Conservation (phyloP, 2,329 filamentous ascomycete species). For the Xylaria sp. region DNA sequence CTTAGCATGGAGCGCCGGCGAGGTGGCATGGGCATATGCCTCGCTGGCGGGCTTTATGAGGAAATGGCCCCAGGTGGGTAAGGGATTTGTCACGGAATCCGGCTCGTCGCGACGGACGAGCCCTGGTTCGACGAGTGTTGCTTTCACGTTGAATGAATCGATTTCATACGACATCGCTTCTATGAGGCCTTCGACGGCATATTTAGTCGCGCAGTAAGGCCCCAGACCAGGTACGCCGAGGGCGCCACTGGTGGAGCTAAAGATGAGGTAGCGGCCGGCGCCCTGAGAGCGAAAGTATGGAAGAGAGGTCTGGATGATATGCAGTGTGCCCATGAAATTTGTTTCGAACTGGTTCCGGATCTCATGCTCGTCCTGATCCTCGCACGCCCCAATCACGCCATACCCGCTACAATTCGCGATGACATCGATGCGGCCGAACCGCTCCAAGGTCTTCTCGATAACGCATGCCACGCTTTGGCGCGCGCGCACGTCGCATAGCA, state of each 20-base stretch:
- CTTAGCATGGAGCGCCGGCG: slow-evolving; percentile 87
- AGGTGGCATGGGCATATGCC: slow-evolving; percentile 79
- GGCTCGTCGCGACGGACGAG: slow-evolving; percentile 88
- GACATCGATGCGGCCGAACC: slow-evolving; percentile 86
- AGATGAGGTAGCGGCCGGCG: slow-evolving; percentile 88
- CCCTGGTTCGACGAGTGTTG: slow-evolving; percentile 91
- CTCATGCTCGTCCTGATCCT: slow-evolving; percentile 96
- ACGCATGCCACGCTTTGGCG: slow-evolving; percentile 79
- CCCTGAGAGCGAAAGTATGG: slow-evolving; percentile 85
- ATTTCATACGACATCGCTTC: slow-evolving; percentile 98
- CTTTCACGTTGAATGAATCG: slow-evolving; percentile 90
- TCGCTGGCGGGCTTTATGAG: slow-evolving; percentile 86
- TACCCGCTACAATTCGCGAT: slow-evolving; percentile 96
- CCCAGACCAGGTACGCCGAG: slow-evolving; percentile 93
- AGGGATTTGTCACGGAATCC: slow-evolving; percentile 61
- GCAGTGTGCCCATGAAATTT: slow-evolving; percentile 94
- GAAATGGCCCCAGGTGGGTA: slow-evolving; percentile 92
- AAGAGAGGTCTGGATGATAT: slow-evolving; percentile 89
- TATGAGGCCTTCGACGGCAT: slow-evolving; percentile 93
- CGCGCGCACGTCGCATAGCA: slow-evolving; percentile 91
- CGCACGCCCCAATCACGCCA: slow-evolving; percentile 93
- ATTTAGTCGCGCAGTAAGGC: slow-evolving; percentile 96
- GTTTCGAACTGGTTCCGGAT: slow-evolving; percentile 96
- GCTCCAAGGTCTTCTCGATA: slow-evolving; percentile 74
- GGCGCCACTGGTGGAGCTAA: slow-evolving; percentile 90